Evolutionary conservation across 1,139 yeast species (phyloP), one percentile per base, ranked within the genome.

Genomic region (Geotrichum macrosporum): DNA sequence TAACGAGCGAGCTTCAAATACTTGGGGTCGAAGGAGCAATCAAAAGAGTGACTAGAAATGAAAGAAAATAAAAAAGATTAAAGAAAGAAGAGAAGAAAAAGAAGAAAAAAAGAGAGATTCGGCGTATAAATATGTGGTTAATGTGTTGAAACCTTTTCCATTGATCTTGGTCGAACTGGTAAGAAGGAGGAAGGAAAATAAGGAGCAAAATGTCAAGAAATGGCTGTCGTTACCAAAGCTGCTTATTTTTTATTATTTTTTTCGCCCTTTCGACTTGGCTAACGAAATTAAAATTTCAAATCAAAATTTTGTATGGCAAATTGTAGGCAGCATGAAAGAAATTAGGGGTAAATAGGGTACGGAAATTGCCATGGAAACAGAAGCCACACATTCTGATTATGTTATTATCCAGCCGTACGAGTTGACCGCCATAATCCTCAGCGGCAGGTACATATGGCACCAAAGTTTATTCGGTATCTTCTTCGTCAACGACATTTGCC

Each of bases 21-120:
- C 19, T 6, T 31, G 12, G 21, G 27, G 22, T 16, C 13, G 29
- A 13, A 24, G 12, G 35, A 24, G 27, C n/a, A 15, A 20, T 13
- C n/a, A 36, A 39, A 37, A 31, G 30, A 34, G 18, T 4, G 47
- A 40, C 37, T 27, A 30, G 41, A 44, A 46, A 27, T 18, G 41
- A 19, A 39, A 27, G 22, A 35, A 45, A 41, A 33, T 5, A 36
- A 27, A 15, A 21, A n/a, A 3, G 18, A 29, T 8, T 3, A 40
- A 20, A 13, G 35, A 40, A 19, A 42, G 20, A 37, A 31, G 12
- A 30, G 15, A 26, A 35, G 21, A 21, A 41, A 27, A 26, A 24
- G 21, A 35, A 19, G 41, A 21, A 26, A 18, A 35, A 34, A 38
- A 34, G 35, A 22, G 22, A 21, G 32, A 37, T 12, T 20, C 18